A percentile compares a stretch with the other conserved stretches of the same genome.
Evolutionary conservation across 495 filamentous ascomycete genomes (phyloP).

Genomic region (Aspergillus steynii): DNA sequence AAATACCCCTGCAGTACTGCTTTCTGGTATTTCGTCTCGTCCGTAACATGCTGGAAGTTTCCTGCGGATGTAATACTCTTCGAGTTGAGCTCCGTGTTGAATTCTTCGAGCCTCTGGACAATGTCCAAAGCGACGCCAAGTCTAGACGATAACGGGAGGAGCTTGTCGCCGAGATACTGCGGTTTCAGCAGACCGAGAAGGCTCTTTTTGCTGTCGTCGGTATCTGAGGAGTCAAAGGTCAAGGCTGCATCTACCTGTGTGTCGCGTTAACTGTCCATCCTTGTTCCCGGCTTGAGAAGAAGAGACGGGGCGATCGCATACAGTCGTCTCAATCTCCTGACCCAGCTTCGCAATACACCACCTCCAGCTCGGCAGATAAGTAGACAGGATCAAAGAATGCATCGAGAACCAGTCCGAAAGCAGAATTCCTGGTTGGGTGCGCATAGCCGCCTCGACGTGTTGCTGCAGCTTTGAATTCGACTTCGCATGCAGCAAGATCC

Average conservation of each 20-base stretch:
- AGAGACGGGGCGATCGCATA: background rate
- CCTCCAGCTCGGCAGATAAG: conserved; percentile 15
- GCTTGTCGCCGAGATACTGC: conserved; percentile 15
- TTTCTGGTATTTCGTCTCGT: conserved; percentile 11
- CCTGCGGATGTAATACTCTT: conserved; percentile 2
- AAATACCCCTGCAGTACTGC: conserved; percentile 10
- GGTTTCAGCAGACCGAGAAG: conserved; percentile 13
- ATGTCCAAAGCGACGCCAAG: conserved; percentile 14
- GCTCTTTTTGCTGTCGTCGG: background rate
- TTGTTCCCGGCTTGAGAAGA: too few relatives aligned
- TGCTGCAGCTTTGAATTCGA: conserved; percentile 13
- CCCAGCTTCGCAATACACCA: conserved; percentile 14
- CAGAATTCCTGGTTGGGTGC: background rate
- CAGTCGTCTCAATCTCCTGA: conserved; percentile 16
- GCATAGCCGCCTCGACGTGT: conserved; percentile 6
- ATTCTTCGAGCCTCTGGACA: conserved; percentile 10
- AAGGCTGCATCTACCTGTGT: conserved; percentile 17
- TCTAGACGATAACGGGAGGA: conserved; percentile 11
- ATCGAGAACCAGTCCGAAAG: conserved; percentile 10
- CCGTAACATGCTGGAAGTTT: conserved; percentile 6
- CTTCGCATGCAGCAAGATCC: conserved; percentile 21
- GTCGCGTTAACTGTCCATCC: too few relatives aligned
- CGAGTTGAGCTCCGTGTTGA: conserved; percentile 8
- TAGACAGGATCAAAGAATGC: conserved; percentile 10
- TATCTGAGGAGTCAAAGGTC: conserved; percentile 11